Percentiles rank a stretch among this genome's conserved stretches.
phyloP scores from a whole-genome alignment of 495 filamentous ascomycete genomes.

The Lasiosphaeriaceae sp. region DNA sequence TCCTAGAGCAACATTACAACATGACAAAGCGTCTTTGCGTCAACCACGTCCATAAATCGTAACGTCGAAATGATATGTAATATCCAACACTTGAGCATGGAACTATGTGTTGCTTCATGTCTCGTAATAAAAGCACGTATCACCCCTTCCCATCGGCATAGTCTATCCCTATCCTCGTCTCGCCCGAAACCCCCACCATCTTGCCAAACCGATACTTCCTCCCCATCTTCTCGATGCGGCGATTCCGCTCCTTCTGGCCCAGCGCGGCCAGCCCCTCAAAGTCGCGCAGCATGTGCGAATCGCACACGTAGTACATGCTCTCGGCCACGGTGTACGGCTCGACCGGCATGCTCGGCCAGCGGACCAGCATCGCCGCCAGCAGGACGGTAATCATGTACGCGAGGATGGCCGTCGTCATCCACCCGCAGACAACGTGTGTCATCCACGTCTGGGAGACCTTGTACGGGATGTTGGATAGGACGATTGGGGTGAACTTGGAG shows the following conservation, averaged over 20 bases:
- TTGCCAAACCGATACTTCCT: slow-evolving; percentile 8
- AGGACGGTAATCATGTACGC: slow-evolving; percentile 33
- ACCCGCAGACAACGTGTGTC: slow-evolving; percentile 29
- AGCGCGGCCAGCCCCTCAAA: slow-evolving; percentile 28
- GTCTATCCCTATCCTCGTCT: slow-evolving; percentile 7
- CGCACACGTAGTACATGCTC: slow-evolving; percentile 31
- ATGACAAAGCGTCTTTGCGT: too few species aligned
- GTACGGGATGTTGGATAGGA: slow-evolving; percentile 38
- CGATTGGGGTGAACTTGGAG: slow-evolving; percentile 35
- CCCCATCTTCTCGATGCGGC: slow-evolving; percentile 6
- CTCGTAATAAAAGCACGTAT: too few species aligned
- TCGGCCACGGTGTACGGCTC: slow-evolving; percentile 29
- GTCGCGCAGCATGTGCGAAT: slow-evolving; percentile 22
- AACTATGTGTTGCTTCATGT: too few species aligned
- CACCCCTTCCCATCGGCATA: neutral
- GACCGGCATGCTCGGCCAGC: slow-evolving; percentile 30
- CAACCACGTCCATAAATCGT: too few species aligned
- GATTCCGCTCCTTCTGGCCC: slow-evolving; percentile 6
- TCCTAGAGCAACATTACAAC: too few species aligned
- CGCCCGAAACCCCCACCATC: slow-evolving; percentile 12
- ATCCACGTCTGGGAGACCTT: slow-evolving; percentile 30
- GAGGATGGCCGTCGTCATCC: slow-evolving; percentile 33
- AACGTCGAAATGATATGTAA: too few species aligned
- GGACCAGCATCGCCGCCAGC: slow-evolving; percentile 23
- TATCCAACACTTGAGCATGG: too few species aligned